Evolutionary conservation across 1,139 yeast species (phyloP).

Genomic region (Saccharomyces pastorianus): DNA sequence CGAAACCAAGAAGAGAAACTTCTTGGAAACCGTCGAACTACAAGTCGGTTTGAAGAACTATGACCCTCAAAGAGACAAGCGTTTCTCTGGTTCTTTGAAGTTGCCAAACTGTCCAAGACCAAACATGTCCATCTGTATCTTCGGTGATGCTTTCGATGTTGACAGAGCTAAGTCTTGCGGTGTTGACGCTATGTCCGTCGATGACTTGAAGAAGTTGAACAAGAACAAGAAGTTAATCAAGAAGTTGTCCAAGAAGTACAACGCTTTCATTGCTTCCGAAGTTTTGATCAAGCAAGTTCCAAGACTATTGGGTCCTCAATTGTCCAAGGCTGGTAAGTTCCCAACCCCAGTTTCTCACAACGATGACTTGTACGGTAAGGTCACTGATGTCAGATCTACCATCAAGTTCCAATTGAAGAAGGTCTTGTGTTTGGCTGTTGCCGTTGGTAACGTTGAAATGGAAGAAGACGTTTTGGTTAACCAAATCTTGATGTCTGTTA

Average conservation of each 20-base stretch:
- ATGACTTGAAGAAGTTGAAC: conserved; percentile 99
- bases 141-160: conserved; percentile 99
- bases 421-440: conserved; percentile 87
- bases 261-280: conserved; percentile 98
- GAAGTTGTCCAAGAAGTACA: conserved; percentile 99
- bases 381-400: conserved; percentile 96
- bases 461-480: conserved; percentile 92
- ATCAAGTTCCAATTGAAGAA: conserved; percentile 99
- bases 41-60: conserved; percentile 99
- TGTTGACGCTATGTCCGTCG: conserved; percentile 99
- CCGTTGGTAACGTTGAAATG: conserved; percentile 98
- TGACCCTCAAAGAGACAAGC: conserved; percentile 99
- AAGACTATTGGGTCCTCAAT: conserved; percentile 99
- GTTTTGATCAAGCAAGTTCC: conserved; percentile 99
- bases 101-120: conserved; percentile 99
- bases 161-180: conserved; percentile 99
- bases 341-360: conserved; percentile 99
- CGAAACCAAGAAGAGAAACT: conserved; percentile 99
- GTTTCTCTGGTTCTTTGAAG: conserved; percentile 99
- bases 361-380: conserved; percentile 95
- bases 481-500: conserved; percentile 98
- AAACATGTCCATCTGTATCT: conserved; percentile 99
- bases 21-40: conserved; percentile 98
- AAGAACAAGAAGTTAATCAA: conserved; percentile 99
- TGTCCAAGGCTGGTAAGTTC: conserved; percentile 99